These are phyloP conservation scores for Penicillium sp. DNA, from an alignment of 2,329 filamentous ascomycete species.

Conservation along the genomic window DNA sequence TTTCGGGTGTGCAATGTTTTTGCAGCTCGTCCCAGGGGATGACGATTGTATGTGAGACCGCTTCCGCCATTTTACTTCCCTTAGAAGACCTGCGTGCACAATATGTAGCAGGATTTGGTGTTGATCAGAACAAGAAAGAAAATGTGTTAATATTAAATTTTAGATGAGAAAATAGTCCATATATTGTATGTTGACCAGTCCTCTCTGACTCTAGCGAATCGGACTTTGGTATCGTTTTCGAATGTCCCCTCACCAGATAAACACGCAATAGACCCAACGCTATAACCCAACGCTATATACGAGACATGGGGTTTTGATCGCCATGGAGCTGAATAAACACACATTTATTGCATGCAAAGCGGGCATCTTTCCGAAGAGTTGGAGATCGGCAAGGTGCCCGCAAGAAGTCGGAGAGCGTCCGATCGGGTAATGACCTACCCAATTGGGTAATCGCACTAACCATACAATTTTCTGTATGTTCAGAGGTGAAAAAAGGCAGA, in stretches of 20 bases:
- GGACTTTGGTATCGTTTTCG: neutral
- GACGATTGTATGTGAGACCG: neutral
- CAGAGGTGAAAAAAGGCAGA: no score
- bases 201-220: neutral
- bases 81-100: neutral
- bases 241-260: neutral
- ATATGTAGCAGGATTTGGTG: neutral
- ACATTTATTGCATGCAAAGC: neutral
- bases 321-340: neutral
- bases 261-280: no score
- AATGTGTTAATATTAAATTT: no score
- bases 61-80: neutral
- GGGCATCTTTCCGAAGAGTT: neutral
- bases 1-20: constrained; percentile 1
- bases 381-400: constrained; percentile 1
- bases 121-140: neutral
- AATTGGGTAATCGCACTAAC: neutral
- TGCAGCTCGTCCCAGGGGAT: constrained; percentile 3
- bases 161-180: no score
- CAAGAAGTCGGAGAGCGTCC: neutral
- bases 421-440: neutral
- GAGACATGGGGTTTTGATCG: no score
- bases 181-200: neutral
- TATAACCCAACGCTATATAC: no score
- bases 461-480: neutral